These are phyloP conservation scores for Fusarium albosuccineum DNA, from an alignment of 2,329 filamentous ascomycete species.

Conservation along the genomic window DNA sequence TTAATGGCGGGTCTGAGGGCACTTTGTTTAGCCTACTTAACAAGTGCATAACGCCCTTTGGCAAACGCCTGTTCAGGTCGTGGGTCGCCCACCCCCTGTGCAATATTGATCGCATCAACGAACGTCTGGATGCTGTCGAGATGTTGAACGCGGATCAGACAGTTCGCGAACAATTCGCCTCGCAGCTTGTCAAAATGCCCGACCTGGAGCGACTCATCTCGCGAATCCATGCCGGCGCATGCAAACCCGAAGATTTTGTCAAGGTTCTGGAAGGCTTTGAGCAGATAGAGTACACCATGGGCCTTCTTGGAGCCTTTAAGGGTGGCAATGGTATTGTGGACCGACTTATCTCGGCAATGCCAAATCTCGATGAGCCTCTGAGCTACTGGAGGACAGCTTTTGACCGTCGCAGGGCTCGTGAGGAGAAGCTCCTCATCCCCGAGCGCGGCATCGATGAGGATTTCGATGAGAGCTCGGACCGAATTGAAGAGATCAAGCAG, in stretches of 20 bases:
- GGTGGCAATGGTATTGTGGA: constrained; percentile 87
- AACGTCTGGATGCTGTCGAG: constrained; percentile 93
- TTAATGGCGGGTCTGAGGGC: constrained; percentile 85
- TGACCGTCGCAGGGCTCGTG: constrained; percentile 82
- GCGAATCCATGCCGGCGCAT: constrained; percentile 91
- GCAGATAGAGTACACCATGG: constrained; percentile 95
- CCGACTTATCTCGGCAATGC: constrained; percentile 86
- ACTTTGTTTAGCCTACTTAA: constrained; percentile 93
- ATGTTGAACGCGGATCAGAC: constrained; percentile 86
- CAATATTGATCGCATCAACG: constrained; percentile 89
- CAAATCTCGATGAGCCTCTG: constrained; percentile 80
- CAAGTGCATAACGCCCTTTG: constrained; percentile 94
- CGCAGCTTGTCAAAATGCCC: constrained; percentile 90
- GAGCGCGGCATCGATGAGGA: constrained; percentile 90
- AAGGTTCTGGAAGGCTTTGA: constrained; percentile 95
- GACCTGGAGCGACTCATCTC: constrained; percentile 96
- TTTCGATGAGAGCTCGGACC: constrained; percentile 86
- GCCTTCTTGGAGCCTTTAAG: constrained; percentile 78
- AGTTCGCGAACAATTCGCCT: constrained; percentile 88
- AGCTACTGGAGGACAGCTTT: constrained; percentile 93
- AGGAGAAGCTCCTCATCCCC: constrained; percentile 86
- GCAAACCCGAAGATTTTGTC: constrained; percentile 91
- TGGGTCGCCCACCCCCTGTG: constrained; percentile 98
- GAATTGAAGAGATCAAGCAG: constrained; percentile 79
- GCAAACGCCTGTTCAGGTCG: constrained; percentile 93